Conservation (phyloP, 768 basidiomycete species). For the Tricholomella constricta region DNA sequence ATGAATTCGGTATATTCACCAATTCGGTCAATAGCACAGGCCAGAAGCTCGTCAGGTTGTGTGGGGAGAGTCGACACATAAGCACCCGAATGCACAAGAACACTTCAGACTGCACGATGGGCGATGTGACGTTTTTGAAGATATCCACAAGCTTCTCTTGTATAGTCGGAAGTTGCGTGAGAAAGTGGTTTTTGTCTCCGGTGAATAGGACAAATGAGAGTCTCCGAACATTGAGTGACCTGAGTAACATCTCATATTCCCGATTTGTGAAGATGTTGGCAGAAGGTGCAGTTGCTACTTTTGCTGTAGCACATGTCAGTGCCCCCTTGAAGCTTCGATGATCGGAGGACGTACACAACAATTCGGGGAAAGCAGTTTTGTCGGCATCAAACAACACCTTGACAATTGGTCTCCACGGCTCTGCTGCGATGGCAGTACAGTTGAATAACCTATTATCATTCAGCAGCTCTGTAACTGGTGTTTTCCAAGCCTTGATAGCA, state of each 20-base stretch:
- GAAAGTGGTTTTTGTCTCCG: conserved; percentile 89
- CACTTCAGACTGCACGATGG: conserved; percentile 90
- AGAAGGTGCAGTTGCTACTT: conserved; percentile 82
- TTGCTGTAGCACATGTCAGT: conserved; percentile 47
- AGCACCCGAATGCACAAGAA: conserved; percentile 92
- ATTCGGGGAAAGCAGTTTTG: conserved; percentile 81
- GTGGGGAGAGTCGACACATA: conserved; percentile 85
- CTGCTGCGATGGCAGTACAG: conserved; percentile 54
- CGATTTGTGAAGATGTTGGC: conserved; percentile 96
- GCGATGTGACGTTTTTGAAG: conserved; percentile 73
- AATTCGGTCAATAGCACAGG: conserved; percentile 93
- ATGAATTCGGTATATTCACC: conserved; percentile 41
- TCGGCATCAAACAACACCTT: conserved; percentile 83
- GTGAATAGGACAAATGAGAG: conserved; percentile 85
- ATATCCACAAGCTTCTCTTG: conserved; percentile 97
- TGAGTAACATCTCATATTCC: conserved; percentile 89
- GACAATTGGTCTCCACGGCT: conserved; percentile 76
- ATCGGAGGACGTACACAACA: conserved; percentile 61
- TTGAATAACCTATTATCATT: conserved; percentile 90
- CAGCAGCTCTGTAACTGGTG: conserved; percentile 77
- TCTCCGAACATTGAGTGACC: conserved; percentile 84
- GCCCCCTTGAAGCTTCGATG: conserved; percentile 27
- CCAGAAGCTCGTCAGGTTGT: conserved; percentile 96
- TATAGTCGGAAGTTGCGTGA: conserved; percentile 88
- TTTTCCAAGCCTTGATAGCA: conserved; percentile 83